phyloP scores from a whole-genome alignment of 768 basidiomycete genomes.

The Suillus americanus region DNA sequence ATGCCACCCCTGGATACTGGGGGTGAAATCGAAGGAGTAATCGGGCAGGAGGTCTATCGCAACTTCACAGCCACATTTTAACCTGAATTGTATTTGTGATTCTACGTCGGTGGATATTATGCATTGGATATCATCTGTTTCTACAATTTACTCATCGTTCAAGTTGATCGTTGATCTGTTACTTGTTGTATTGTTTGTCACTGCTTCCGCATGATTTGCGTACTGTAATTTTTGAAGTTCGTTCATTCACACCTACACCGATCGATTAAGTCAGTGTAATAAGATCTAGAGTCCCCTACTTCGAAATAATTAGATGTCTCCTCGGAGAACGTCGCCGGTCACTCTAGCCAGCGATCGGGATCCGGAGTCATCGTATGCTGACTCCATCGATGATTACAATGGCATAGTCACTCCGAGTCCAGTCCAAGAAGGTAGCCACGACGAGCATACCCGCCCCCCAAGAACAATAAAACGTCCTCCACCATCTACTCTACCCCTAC shows the following conservation, averaged over 20 bases:
- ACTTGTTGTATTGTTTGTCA: neutral
- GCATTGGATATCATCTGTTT: neutral
- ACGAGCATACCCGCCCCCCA: too few relatives aligned
- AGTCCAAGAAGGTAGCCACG: too few relatives aligned
- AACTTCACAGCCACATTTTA: slow-evolving; percentile 61
- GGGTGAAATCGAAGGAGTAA: slow-evolving; percentile 40
- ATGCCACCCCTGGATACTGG: slow-evolving; percentile 22
- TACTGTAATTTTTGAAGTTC: neutral
- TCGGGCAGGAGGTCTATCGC: slow-evolving; percentile 50
- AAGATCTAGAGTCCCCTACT: too few relatives aligned
- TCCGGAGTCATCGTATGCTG: too few relatives aligned
- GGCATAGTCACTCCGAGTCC: too few relatives aligned
- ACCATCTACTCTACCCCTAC: too few relatives aligned
- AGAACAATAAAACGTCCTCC: too few relatives aligned
- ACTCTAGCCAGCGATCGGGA: too few relatives aligned
- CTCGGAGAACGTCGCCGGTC: too few relatives aligned
- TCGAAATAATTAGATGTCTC: too few relatives aligned
- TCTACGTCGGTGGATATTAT: neutral
- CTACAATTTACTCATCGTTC: neutral
- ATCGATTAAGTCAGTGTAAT: too few relatives aligned
- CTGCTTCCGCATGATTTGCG: neutral
- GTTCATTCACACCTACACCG: neutral
- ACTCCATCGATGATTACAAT: too few relatives aligned
- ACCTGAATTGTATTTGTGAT: neutral
- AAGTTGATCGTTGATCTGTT: neutral